Conservation (phyloP, 495 filamentous ascomycete genomes). For the Cryomyces minteri region DNA sequence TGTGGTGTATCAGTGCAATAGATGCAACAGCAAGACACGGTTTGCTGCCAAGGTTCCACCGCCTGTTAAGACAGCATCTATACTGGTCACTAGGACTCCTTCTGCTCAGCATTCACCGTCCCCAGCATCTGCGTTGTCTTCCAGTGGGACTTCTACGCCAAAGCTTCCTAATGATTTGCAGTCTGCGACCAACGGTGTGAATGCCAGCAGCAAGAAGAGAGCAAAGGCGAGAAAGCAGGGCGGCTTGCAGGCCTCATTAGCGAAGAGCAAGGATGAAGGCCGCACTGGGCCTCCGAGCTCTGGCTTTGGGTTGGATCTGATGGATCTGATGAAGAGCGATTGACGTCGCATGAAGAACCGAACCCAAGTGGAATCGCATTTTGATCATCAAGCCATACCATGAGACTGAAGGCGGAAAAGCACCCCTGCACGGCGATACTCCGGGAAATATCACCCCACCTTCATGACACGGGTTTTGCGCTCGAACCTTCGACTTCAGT, state of each 20-base stretch:
- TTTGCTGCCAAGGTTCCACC: neutral
- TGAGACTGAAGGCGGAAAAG: slow-evolving; percentile 1
- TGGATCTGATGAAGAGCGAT: slow-evolving; percentile 35
- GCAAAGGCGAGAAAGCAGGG: slow-evolving; percentile 39
- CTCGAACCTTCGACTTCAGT: neutral
- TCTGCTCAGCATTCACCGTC: neutral
- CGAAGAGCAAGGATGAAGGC: slow-evolving; percentile 26
- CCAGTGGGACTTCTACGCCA: neutral
- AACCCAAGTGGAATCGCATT: neutral
- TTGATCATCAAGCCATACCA: neutral
- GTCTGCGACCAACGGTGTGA: slow-evolving; percentile 13
- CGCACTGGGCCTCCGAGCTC: slow-evolving; percentile 6
- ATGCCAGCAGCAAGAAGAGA: slow-evolving; percentile 38
- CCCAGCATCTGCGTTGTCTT: too few species aligned
- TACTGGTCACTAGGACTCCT: neutral
- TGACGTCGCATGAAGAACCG: neutral
- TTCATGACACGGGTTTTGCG: neutral
- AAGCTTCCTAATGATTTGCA: neutral
- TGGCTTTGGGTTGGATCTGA: slow-evolving; percentile 29
- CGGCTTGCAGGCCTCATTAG: slow-evolving; percentile 37
- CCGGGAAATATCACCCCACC: neutral
- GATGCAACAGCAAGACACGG: neutral
- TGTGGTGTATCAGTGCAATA: neutral
- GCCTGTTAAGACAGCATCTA: neutral
- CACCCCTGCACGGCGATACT: neutral